phyloP scores from a whole-genome alignment of 768 basidiomycete genomes.

The Leucocoprinus sp. region DNA sequence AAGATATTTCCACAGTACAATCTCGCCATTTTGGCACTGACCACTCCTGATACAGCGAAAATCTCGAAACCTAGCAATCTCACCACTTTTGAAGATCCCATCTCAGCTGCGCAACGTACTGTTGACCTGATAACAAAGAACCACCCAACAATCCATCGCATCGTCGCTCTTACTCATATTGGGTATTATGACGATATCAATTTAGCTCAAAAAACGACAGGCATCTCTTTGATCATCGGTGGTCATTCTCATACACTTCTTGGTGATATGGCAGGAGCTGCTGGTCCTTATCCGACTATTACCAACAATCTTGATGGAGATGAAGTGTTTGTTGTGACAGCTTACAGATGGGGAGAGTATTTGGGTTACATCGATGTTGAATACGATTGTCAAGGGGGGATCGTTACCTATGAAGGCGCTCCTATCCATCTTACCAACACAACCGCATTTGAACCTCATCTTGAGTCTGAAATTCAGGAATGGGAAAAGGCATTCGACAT shows the following conservation, averaged over 20 bases:
- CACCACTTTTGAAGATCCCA: slow-evolving; percentile 32
- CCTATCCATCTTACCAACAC: slow-evolving; percentile 34
- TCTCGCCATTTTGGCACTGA: slow-evolving; percentile 34
- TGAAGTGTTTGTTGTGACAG: slow-evolving; percentile 39
- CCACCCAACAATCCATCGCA: slow-evolving; percentile 26
- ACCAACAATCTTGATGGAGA: slow-evolving; percentile 34
- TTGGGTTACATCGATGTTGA: slow-evolving; percentile 36
- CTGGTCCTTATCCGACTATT: slow-evolving; percentile 38
- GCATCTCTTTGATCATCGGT: slow-evolving; percentile 34
- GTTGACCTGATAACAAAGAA: slow-evolving; percentile 26
- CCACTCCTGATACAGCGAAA: slow-evolving; percentile 30
- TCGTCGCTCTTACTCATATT: slow-evolving; percentile 39
- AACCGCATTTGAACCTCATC: slow-evolving; percentile 25
- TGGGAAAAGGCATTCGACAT: slow-evolving; percentile 32
- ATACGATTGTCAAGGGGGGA: slow-evolving; percentile 29
- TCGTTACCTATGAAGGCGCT: slow-evolving; percentile 32
- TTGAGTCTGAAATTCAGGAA: slow-evolving; percentile 29
- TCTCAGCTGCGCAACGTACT: slow-evolving; percentile 27
- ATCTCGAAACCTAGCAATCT: slow-evolving; percentile 30
- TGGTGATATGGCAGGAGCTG: slow-evolving; percentile 29
- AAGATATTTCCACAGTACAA: slow-evolving; percentile 30
- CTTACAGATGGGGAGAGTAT: slow-evolving; percentile 39
- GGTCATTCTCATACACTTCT: slow-evolving; percentile 40
- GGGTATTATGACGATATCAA: slow-evolving; percentile 36
- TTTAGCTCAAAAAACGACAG: slow-evolving; percentile 29